Base-by-base conservation (phyloP, 2,329 filamentous ascomycete species). In the Fonsecaea erecta region DNA sequence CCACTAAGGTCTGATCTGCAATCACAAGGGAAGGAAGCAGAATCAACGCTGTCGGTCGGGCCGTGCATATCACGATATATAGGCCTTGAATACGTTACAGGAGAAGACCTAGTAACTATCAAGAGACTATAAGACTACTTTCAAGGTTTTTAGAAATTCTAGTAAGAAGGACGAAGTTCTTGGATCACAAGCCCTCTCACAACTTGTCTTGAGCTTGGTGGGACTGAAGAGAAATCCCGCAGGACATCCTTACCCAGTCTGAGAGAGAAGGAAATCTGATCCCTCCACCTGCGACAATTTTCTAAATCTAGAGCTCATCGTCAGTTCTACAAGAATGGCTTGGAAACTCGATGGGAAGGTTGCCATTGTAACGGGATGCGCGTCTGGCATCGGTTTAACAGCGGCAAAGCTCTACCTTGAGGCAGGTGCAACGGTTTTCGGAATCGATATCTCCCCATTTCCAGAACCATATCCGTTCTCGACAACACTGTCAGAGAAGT, bases 391-490 rank as follows among this genome's bases (percentile, higher is more conserved):
- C 18, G 34, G 55, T 11, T 28, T 43, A 14, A 28, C 37, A 9
- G 48, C 37, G 4, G 12, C 55, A 24, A 26, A 40, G 28, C 43
- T 24, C n/a, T 48, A 24, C 21, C 18, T 24, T 12, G 43, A 48
- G 14, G 18, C 21, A 8, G 43, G 58, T 2, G 58, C 58, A 6
- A 30, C 58, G 16, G 58, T 60, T n/a, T 60, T 60, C 28, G 58
- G 58, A 6, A 21, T 60, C 28, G 58, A 60, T 18, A 18, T 48
- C n/a, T 28, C 43, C 4, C 9, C 26, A n/a, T 24, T 37, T 8
- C 58, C 58, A 2, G 21, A 34, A n/a, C 43, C 30, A 40, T 40
- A 3, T 40, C 34, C 30, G 9, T 9, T 60, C 34, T 18, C 46
- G 16, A 18, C 12, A 14, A 16, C 26, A 14, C 18, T 34, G 2